Evolutionary conservation across 2,329 filamentous ascomycete species (phyloP).

Genomic region (Huntiella savannae): DNA sequence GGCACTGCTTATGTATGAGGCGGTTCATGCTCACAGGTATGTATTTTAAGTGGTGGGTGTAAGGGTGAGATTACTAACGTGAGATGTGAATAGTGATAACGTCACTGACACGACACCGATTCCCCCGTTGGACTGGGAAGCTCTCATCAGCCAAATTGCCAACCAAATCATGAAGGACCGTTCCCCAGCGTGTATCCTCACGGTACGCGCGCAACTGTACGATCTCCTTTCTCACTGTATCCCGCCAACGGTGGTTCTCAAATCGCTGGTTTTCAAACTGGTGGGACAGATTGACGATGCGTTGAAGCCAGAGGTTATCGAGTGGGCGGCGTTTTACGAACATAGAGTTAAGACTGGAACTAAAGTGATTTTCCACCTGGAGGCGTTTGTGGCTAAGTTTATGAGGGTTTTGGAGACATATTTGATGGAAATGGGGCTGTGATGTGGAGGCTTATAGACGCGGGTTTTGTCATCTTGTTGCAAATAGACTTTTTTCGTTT

Average conservation of each 20-base stretch:
- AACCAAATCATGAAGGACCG: conserved; percentile 85
- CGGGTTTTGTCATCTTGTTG: neutral
- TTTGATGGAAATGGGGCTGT: conserved; percentile 67
- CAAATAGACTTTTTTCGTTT: neutral
- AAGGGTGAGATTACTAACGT: neutral
- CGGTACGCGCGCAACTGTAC: conserved; percentile 86
- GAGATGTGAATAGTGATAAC: conserved; percentile 47
- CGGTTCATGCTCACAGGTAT: conserved; percentile 92
- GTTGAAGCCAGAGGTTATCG: conserved; percentile 79
- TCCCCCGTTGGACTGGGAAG: conserved; percentile 92
- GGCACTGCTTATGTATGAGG: conserved; percentile 90
- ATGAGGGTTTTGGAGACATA: conserved; percentile 93
- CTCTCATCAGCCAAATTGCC: conserved; percentile 74
- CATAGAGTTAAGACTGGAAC: conserved; percentile 79
- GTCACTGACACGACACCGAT: conserved; percentile 75
- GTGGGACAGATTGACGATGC: conserved; percentile 73
- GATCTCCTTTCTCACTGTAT: conserved; percentile 95
- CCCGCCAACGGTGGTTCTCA: conserved; percentile 80
- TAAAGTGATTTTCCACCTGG: conserved; percentile 95
- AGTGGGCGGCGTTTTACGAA: conserved; percentile 95
- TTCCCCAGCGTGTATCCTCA: conserved; percentile 70
- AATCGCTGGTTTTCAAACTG: conserved; percentile 86
- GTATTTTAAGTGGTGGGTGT: conserved; percentile 16
- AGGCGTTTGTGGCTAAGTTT: conserved; percentile 96
- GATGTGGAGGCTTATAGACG: neutral